Conservation (phyloP, 1,284 basidiomycete species). For the Tilletia walkeri region DNA sequence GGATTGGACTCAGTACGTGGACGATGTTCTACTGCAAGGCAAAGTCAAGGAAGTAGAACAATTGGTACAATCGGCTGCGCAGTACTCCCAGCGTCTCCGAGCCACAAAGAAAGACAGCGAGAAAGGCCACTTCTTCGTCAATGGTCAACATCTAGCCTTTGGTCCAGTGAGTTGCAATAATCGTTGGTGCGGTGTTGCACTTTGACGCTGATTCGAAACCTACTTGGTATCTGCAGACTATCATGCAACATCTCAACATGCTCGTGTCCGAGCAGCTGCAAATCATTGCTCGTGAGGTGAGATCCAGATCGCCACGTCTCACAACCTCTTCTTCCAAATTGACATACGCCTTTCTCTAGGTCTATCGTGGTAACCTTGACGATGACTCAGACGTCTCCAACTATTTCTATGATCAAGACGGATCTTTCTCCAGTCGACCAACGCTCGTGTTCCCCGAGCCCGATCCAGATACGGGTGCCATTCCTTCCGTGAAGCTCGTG, state of each 20-base stretch:
- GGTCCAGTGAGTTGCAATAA: conserved; percentile 64
- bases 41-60: conserved; percentile 18
- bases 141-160: conserved; percentile 75
- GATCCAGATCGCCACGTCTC: not conserved
- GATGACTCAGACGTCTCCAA: conserved; percentile 66
- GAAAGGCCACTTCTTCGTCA: conserved; percentile 69
- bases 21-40: conserved; percentile 15
- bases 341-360: conserved; percentile 56
- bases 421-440: conserved; percentile 70
- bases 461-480: conserved; percentile 4
- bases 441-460: conserved; percentile 62
- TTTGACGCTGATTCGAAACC: not conserved
- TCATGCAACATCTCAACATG: conserved; percentile 28
- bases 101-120: conserved; percentile 36
- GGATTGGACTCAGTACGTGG: conserved; percentile 18
- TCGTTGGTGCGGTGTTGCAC: not conserved
- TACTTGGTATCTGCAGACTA: conserved; percentile 25
- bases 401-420: conserved; percentile 86
- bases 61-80: not conserved
- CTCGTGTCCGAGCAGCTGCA: conserved; percentile 36
- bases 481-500: conserved; percentile 17
- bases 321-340: not conserved
- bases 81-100: conserved; percentile 18
- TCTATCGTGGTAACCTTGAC: conserved; percentile 67
- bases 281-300: conserved; percentile 26